Evolutionary conservation across 306 rosid species (phyloP), one percentile per base, ranked within the genome.

Genomic region (Begonia loranthoides): DNA sequence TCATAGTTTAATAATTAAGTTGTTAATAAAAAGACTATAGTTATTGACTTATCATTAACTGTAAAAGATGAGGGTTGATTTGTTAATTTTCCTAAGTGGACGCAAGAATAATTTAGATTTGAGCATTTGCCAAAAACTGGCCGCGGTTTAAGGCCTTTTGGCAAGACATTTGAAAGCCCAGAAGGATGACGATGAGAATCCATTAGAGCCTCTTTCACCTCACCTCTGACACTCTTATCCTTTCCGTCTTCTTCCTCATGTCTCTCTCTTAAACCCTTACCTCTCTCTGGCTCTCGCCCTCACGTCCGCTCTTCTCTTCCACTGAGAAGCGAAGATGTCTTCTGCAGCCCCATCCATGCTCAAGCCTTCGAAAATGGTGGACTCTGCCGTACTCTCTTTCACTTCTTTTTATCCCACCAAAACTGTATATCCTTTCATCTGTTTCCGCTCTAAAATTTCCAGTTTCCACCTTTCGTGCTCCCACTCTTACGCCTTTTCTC

Each of bases 301-400:
- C 64, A 22, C 48, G 6, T 13, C 36, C 5, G 36, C 36, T 28
- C 36, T 28, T 28, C 36, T 5, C 9, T 28, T 28, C 36, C 36
- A 28, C 36, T 24, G 15, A 33, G 58, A 22, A 33, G 54, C 53
- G 16, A 57, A 58, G 9, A 70, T 77, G 74, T 58, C 95, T 72
- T 66, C 69, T 41, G 56, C 79, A 44, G 11, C 40, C 69, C 6
- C 67, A 70, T 60, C 10, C 55, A 17, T 69, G 11, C 43, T 74
- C 73, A 84, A 79, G 51, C 59, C 83, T 49, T 66, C 79, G 9
- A 63, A 82, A 41, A 57, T 79, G 61, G 66, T 76, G 5, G 81
- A 84, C 58, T 80, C 94, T 1, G 72, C 64, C 60, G 49, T 72
- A 0, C 68, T 82, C 46, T 72, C 85, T 10, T 62, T 68, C 12